Conservation (phyloP, 176 grass and related monocot species). For the Stipa capillata region DNA sequence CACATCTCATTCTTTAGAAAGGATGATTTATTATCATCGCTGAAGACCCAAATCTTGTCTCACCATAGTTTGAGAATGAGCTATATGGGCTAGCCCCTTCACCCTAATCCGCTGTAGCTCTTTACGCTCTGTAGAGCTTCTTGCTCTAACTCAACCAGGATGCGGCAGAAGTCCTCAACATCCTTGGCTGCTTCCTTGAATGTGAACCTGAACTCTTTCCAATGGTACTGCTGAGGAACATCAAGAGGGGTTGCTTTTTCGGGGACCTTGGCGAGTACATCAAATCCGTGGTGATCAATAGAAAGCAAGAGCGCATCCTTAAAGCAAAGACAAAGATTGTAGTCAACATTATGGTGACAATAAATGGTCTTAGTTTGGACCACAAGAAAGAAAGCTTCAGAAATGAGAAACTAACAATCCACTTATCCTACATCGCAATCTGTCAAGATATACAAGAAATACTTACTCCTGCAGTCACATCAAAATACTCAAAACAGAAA, state of each 20-base stretch:
- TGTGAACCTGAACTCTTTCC: constrained; percentile 82
- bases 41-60: too few relatives aligned
- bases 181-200: constrained; percentile 73
- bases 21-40: background rate
- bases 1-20: background rate
- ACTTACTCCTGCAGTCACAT: constrained; percentile 64
- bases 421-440: background rate
- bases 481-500: constrained; percentile 83
- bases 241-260: background rate
- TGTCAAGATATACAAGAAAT: background rate
- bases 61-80: background rate
- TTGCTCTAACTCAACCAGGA: constrained; percentile 68
- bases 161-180: constrained; percentile 67
- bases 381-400: background rate
- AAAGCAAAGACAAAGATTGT: constrained; percentile 5
- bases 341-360: background rate
- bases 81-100: background rate
- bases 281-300: constrained; percentile 71
- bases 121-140: constrained; percentile 56
- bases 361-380: background rate
- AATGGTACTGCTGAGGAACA: constrained; percentile 37
- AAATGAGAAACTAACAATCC: constrained; percentile 6
- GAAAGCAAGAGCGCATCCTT: constrained; percentile 72
- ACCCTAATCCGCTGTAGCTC: constrained; percentile 61
- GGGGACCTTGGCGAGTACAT: constrained; percentile 71